Conservation (phyloP, 768 basidiomycete species). For the Pleurotus pulmonarius region DNA sequence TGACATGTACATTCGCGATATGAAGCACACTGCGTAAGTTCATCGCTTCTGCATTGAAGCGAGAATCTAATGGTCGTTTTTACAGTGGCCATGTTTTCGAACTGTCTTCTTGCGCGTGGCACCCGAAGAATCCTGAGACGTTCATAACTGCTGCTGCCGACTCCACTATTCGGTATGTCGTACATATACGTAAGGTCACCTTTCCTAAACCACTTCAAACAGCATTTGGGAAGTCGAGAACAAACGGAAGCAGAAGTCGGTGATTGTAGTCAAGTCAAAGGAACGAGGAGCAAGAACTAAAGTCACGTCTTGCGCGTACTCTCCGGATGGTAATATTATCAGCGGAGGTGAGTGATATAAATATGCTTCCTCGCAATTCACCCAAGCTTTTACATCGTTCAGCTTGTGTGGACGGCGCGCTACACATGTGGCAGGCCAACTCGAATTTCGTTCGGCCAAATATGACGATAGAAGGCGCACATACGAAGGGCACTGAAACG, state of each 20-base stretch:
- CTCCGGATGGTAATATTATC: constrained; percentile 84
- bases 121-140: constrained; percentile 77
- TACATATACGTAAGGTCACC: constrained; percentile 9
- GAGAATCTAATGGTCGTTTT: neutral
- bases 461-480: constrained; percentile 82
- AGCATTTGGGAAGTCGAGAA: constrained; percentile 96
- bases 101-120: constrained; percentile 86
- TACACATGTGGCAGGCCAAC: constrained; percentile 90
- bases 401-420: constrained; percentile 89
- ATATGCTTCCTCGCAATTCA: constrained; percentile 6
- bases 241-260: constrained; percentile 90
- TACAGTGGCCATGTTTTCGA: constrained; percentile 92
- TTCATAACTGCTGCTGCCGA: constrained; percentile 97
- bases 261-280: constrained; percentile 96
- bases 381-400: constrained; percentile 7
- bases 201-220: neutral
- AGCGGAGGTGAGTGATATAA: constrained; percentile 63
- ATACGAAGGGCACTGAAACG: constrained; percentile 80
- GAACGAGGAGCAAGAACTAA: constrained; percentile 93
- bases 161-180: constrained; percentile 80
- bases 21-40: constrained; percentile 95
- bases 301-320: constrained; percentile 84
- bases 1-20: constrained; percentile 96
- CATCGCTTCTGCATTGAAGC: constrained; percentile 6
- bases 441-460: constrained; percentile 94